Percentiles rank a stretch among this genome's conserved stretches.
Conservation (phyloP, 176 grass and related monocot genomes). For the Rhynchospora pubera region DNA sequence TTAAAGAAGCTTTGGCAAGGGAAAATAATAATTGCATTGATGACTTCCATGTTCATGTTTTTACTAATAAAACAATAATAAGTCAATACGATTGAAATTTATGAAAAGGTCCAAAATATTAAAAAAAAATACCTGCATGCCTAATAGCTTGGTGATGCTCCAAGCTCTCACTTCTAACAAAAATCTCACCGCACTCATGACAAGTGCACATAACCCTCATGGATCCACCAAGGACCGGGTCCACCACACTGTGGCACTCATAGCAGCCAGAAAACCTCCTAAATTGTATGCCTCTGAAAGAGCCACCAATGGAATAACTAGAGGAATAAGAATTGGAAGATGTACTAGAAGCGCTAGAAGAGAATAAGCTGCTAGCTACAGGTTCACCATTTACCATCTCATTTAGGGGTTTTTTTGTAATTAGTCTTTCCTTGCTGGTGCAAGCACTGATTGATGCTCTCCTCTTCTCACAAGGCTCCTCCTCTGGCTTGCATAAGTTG, state of each 20-base stretch:
- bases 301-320: constrained; percentile 35
- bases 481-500: neutral
- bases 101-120: neutral
- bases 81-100: neutral
- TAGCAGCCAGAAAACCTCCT: constrained; percentile 78
- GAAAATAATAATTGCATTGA: constrained; percentile 26
- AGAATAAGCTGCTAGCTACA: neutral
- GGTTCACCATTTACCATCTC: constrained; percentile 12
- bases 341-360: constrained; percentile 14
- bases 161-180: constrained; percentile 61
- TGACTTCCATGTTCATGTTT: constrained; percentile 21
- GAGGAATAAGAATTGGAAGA: constrained; percentile 37
- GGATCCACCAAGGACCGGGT: constrained; percentile 47
- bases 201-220: constrained; percentile 55
- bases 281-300: constrained; percentile 62
- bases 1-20: constrained; percentile 3
- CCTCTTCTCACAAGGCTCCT: constrained; percentile 56
- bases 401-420: constrained; percentile 50
- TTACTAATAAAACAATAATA: neutral
- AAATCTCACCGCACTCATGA: constrained; percentile 80
- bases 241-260: constrained; percentile 89
- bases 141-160: constrained; percentile 56
- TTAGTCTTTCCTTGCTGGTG: constrained; percentile 31
- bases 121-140: constrained; percentile 54
- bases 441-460: constrained; percentile 49